Conservation (phyloP, 441 rosid genomes). For the Pelargonium citronellum region DNA sequence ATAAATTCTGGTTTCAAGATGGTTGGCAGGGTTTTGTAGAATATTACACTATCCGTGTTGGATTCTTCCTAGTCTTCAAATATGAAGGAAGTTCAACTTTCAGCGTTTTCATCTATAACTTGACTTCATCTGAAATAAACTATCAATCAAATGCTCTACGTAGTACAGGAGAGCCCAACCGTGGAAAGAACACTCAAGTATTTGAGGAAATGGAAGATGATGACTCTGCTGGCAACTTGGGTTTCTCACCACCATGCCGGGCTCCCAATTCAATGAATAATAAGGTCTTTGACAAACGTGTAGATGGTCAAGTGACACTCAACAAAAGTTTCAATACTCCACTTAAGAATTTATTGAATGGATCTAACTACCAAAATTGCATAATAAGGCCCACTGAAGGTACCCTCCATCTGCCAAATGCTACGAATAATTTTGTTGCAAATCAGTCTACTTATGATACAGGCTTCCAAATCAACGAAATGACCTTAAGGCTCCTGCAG, state of each 20-base stretch:
- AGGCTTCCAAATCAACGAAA: conserved; percentile 28
- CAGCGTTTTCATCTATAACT: conserved; percentile 75
- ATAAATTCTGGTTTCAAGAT: conserved; percentile 82
- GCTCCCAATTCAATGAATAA: conserved; percentile 24
- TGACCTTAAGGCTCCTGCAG: conserved; percentile 28
- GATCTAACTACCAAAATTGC: conserved; percentile 33
- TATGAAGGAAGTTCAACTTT: conserved; percentile 83
- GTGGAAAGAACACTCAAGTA: conserved; percentile 54
- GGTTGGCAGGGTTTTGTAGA: conserved; percentile 92
- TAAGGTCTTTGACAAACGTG: conserved; percentile 17
- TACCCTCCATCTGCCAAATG: conserved; percentile 33
- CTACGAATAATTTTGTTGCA: conserved; percentile 26
- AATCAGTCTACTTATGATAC: conserved; percentile 29
- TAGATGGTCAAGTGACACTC: conserved; percentile 26
- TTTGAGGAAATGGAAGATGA: conserved; percentile 88
- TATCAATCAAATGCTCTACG: conserved; percentile 53
- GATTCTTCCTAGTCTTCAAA: conserved; percentile 85
- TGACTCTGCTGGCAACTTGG: conserved; percentile 44
- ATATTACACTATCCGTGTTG: conserved; percentile 70
- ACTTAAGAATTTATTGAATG: conserved; percentile 57
- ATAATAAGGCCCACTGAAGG: conserved; percentile 36
- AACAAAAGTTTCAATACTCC: conserved; percentile 45
- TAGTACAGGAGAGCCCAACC: conserved; percentile 34
- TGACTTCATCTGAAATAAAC: conserved; percentile 73
- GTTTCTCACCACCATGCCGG: conserved; percentile 29